Conservation (phyloP, 2,329 filamentous ascomycete genomes). For the Phialophora expanda region DNA sequence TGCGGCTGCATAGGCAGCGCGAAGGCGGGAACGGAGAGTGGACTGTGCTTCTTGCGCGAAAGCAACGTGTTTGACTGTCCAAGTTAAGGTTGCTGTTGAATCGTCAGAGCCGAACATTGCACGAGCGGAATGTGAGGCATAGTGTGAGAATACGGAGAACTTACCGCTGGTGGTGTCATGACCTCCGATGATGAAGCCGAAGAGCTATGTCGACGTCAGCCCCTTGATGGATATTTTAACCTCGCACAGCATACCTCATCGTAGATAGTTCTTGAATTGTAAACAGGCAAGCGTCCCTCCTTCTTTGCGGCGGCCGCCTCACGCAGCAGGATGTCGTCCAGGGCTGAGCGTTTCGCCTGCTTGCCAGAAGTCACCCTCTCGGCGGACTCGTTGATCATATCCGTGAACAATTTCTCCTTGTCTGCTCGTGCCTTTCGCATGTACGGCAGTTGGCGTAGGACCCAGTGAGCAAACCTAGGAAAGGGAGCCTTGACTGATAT, state of each 20-base stretch:
- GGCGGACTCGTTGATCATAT: constrained; percentile 32
- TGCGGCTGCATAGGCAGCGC: constrained; percentile 40
- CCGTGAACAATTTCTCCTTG: constrained; percentile 35
- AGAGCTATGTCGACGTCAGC: constrained; percentile 38
- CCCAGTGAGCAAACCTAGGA: constrained; percentile 36
- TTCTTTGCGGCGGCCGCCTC: constrained; percentile 45
- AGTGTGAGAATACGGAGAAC: not conserved
- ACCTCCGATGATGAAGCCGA: constrained; percentile 49
- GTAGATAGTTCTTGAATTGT: constrained; percentile 39
- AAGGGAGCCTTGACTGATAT: constrained; percentile 28
- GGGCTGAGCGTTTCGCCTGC: constrained; percentile 43
- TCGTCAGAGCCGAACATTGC: not conserved
- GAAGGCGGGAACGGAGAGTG: constrained; percentile 45
- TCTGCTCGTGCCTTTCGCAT: constrained; percentile 36
- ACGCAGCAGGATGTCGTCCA: constrained; percentile 47
- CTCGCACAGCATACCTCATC: constrained; percentile 41
- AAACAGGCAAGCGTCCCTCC: constrained; percentile 40
- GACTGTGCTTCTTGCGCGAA: constrained; percentile 44
- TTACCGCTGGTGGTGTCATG: constrained; percentile 51
- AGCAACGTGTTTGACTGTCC: constrained; percentile 51
- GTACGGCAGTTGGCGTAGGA: constrained; percentile 26
- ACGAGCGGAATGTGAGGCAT: not conserved
- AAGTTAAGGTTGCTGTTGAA: constrained; percentile 47
- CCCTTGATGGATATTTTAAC: constrained; percentile 20
- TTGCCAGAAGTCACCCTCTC: constrained; percentile 37